These are phyloP conservation scores for Colletotrichum sp. DNA, from an alignment of 2,329 filamentous ascomycete genomes.

Conservation along the genomic window DNA sequence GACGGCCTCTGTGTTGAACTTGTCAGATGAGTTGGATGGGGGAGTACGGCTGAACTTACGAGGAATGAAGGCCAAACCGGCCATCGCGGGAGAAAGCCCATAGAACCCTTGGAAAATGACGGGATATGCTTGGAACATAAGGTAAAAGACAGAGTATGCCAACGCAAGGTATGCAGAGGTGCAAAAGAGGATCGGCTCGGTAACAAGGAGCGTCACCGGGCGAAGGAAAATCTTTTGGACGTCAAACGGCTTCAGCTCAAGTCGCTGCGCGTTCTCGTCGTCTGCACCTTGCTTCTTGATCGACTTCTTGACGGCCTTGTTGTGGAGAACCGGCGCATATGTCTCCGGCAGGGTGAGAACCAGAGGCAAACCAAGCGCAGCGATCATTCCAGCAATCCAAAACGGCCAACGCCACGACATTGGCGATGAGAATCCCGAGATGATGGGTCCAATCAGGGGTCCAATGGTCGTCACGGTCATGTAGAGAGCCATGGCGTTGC, in stretches of 20 bases:
- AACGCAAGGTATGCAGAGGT: conserved; percentile 55
- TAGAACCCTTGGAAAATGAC: conserved; percentile 51
- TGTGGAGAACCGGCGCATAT: conserved; percentile 56
- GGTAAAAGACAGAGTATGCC: conserved; percentile 56
- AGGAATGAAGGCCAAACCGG: conserved; percentile 52
- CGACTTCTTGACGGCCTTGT: conserved; percentile 50
- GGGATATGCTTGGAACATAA: conserved; percentile 57
- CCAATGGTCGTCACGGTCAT: conserved; percentile 37
- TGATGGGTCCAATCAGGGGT: conserved; percentile 53
- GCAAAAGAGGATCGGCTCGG: conserved; percentile 55
- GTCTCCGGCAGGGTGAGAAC: conserved; percentile 48
- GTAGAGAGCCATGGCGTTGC: conserved; percentile 37
- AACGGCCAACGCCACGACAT: conserved; percentile 46
- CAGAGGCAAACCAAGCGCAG: conserved; percentile 31
- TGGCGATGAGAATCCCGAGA: conserved; percentile 55
- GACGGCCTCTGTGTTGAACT: conserved; percentile 24
- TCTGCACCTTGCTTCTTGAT: conserved; percentile 50
- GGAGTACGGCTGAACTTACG: conserved; percentile 42
- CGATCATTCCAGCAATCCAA: conserved; percentile 41
- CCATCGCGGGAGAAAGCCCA: conserved; percentile 50
- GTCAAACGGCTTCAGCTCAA: conserved; percentile 38
- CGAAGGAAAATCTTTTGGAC: conserved; percentile 54
- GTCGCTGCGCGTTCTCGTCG: conserved; percentile 37
- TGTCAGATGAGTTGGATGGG: neutral
- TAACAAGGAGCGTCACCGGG: conserved; percentile 51